Conservation (phyloP, 352 stramenopile species). For the Phytophthora syringae region DNA sequence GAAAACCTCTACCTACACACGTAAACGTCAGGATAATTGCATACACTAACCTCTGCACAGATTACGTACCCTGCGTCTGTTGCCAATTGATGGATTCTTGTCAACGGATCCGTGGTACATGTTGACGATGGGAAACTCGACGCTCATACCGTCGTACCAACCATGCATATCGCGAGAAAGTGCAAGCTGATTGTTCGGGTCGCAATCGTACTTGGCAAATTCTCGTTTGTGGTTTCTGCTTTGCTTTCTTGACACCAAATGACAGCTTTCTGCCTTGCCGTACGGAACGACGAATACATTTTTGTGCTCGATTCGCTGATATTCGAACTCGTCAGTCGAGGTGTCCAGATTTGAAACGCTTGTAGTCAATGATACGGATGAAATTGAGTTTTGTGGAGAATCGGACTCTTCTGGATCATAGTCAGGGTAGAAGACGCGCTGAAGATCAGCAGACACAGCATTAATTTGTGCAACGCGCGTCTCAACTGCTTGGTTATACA, state of each 20-base stretch:
- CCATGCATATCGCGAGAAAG: constrained; percentile 23
- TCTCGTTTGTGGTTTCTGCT: constrained; percentile 19
- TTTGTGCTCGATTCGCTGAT: constrained; percentile 26
- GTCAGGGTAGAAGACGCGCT: background rate
- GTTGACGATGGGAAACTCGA: constrained; percentile 17
- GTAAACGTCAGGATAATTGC: constrained; percentile 6
- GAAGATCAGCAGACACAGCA: constrained; percentile 3
- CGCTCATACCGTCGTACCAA: constrained; percentile 22
- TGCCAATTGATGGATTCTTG: constrained; percentile 10
- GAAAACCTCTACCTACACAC: constrained; percentile 16
- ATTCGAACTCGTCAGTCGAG: constrained; percentile 28
- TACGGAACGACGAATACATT: constrained; percentile 5
- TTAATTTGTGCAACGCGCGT: constrained; percentile 4
- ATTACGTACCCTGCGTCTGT: constrained; percentile 14
- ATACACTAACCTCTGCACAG: constrained; percentile 2
- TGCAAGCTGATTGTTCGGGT: constrained; percentile 32
- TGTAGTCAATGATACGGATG: constrained; percentile 4
- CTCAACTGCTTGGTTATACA: background rate
- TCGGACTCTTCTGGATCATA: constrained; percentile 15
- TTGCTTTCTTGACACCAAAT: constrained; percentile 33
- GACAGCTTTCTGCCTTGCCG: constrained; percentile 26
- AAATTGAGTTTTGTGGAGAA: constrained; percentile 13
- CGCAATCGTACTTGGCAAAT: constrained; percentile 27
- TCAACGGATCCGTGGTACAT: constrained; percentile 18
- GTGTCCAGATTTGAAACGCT: constrained; percentile 23